Evolutionary conservation across 768 basidiomycete genomes (phyloP), one percentile per base, ranked within the genome.

Genomic region (Cubamyces lactineus): DNA sequence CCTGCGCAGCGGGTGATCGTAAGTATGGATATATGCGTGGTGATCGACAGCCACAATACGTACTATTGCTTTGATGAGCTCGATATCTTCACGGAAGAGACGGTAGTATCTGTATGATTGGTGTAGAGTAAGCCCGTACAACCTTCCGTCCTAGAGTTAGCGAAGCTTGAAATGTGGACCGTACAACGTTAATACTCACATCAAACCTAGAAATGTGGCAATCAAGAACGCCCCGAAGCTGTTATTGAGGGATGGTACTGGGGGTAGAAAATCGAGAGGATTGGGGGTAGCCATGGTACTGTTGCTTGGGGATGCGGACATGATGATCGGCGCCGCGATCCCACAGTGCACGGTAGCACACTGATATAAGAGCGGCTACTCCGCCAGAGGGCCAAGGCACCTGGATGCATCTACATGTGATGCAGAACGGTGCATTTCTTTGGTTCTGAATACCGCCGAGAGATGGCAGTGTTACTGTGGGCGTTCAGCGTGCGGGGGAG

Each of bases 191-290:
- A 34, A 12, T 3, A 42, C 57, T 19, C 11, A 59, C 57, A 50
- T 42, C 11, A 51, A 16, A 1, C 57, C 57, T 16, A 59, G 11
- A 41, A 59, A 59, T 17, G 57, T 59, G 0, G 49, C 57, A 12
- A 52, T 34, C 13, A 59, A 21, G 57, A 51, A 59, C 11, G 57
- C 40, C 16, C 57, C 57, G 21, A 51, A 59, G 41, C 41, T 59
- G 41, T 52, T 43, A 8, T 50, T 50, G 3, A 59, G 41, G 34
- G 42, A 45, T 42, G 53, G 53, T 9, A n/a, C 26, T 17, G 43
- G 26, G 4, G 53, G 53, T 4, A 55, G n/a, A 9, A 43, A 17
- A 17, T n/a, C 42, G n/a, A 45, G 28, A 9, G 53, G 53, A 13
- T 30, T 55, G 17, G 11, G 8, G 7, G 51, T 19, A 34, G 38